Base-by-base conservation (phyloP, 371 early-diverging fungal species). In the Mucor piriformis region DNA sequence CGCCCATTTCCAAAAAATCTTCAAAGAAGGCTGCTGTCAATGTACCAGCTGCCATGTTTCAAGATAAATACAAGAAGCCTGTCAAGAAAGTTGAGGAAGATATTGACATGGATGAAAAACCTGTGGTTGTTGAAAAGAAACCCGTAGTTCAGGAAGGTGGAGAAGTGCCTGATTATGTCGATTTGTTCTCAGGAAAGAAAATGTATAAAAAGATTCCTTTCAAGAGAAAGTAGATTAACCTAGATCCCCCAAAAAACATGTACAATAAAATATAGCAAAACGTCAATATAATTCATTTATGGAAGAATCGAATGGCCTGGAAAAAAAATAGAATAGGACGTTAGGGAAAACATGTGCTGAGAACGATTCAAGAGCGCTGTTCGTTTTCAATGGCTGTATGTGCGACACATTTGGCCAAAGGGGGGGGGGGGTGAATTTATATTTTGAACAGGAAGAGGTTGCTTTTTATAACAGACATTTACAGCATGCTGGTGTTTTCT, bases 121-220 rank as follows among this genome's bases (percentile, higher is more conserved):
- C 32, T 25, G 16, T 32, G 18, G 15, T 21, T 13, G 42, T 18
- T 12, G 27, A 42, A 38, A 48, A 47, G 20, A 57, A 60, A 18
- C 51, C 61, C 23, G 18, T 63, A 18, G 24, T 18, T 24, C 34
- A 67, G 7, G 66, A 58, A n/a, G 54, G 59, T 10, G 23, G 34
- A 16, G 68, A 71, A 23, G 63, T 67, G 46, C 72, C 76, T 10
- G 79, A 79, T 50, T 79, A 79, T 46, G 76, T 79, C 5, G 79
- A 79, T 61, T 50, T 79, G 29, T 69, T 79, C 35, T 67, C 76
- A 29, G 79, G 79, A 24, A 76, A 72, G 33, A 76, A 74, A 57
- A 79, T 73, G 12, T 79, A 67, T 43, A 76, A 72, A 57, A 69
- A 69, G 48, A 54, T 73, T 52, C 72, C 71, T 20, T 48, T 24